Evolutionary conservation across 2,329 filamentous ascomycete genomes (phyloP).

Genomic region (Trichoderma semiorbis): DNA sequence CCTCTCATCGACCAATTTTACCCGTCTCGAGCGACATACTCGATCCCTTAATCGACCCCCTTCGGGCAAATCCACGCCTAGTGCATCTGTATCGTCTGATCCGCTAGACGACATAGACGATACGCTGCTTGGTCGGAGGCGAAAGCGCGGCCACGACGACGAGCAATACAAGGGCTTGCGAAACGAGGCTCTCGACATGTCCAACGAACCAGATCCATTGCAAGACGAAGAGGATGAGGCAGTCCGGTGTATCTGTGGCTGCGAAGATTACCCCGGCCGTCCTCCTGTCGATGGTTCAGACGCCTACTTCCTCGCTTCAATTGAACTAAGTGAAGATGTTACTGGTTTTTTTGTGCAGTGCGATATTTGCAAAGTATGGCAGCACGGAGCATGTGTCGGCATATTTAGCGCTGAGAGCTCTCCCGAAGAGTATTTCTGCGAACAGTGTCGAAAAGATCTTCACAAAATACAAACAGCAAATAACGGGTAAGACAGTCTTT

Average conservation of each 20-base stretch:
- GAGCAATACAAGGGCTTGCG: constrained; percentile 47
- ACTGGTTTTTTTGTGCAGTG: constrained; percentile 97
- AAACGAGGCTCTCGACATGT: constrained; percentile 48
- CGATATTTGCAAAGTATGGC: constrained; percentile 97
- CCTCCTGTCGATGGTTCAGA: constrained; percentile 60
- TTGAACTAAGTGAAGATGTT: constrained; percentile 74
- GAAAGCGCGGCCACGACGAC: constrained; percentile 70
- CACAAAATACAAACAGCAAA: constrained; percentile 77
- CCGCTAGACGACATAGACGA: constrained; percentile 66
- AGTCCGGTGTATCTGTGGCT: constrained; percentile 91
- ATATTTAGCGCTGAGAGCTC: constrained; percentile 92
- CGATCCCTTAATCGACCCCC: constrained; percentile 68
- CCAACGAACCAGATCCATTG: constrained; percentile 64
- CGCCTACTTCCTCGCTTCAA: constrained; percentile 54
- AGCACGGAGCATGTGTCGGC: constrained; percentile 95
- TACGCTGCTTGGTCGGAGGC: constrained; percentile 69
- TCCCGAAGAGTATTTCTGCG: constrained; percentile 97
- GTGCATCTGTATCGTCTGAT: constrained; percentile 68
- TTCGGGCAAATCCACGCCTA: constrained; percentile 74
- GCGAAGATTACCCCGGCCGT: constrained; percentile 90
- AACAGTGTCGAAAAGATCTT: constrained; percentile 86
- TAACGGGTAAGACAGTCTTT: constrained; percentile 70
- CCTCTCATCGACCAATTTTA: constrained; percentile 74
- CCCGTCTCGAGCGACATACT: constrained; percentile 70
- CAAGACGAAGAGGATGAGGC: constrained; percentile 84